Base-by-base conservation (phyloP, 768 basidiomycete species). In the Suillus luteus region DNA sequence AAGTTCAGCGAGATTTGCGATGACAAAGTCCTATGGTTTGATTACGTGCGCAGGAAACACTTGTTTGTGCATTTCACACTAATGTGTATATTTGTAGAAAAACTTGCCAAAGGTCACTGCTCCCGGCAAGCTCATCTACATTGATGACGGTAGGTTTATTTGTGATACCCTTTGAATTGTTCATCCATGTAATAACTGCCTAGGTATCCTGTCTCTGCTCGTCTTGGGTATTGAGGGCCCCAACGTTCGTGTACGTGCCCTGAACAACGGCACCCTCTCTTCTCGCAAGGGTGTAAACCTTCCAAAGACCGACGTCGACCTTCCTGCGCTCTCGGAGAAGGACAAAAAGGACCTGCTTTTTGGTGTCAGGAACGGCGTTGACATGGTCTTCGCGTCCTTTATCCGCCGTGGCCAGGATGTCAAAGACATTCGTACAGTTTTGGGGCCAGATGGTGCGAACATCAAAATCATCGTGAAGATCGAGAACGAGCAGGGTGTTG, bases 391-490 rank as follows among this genome's bases (percentile, higher is more conserved):
- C 75, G 97, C 97, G 7, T 99, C 97, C 3, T 99, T 99, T 78
- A 99, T 99, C 78, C 95, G 97, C 66, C 89, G 92, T 62, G 96
- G 87, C 33, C 85, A 97, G 70, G 97, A 99, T 75, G 96, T 99
- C 74, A 84, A 81, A 68, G 93, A 97, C 71, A 99, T 99, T 76
- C 91, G 95, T 68, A 83, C 87, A 58, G 93, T 96, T 66, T 89
- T 99, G 68, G 97, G 97, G 55, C 90, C 96, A 40, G 95, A 95
- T 59, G 97, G 97, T 63, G 92, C 94, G 62, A 89, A 80, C 80
- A 95, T 99, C 84, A 99, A 98, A 80, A 95, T 99, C 77, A 98
- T 99, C 69, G 95, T 96, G 80, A 99, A 99, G 81, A 99, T 99
- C 68, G 97, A 99, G 80, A 99, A 99, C 80, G 93, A 98, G 78